Conservation (phyloP, 148 eudicot species). For the Polygonum maritimum region DNA sequence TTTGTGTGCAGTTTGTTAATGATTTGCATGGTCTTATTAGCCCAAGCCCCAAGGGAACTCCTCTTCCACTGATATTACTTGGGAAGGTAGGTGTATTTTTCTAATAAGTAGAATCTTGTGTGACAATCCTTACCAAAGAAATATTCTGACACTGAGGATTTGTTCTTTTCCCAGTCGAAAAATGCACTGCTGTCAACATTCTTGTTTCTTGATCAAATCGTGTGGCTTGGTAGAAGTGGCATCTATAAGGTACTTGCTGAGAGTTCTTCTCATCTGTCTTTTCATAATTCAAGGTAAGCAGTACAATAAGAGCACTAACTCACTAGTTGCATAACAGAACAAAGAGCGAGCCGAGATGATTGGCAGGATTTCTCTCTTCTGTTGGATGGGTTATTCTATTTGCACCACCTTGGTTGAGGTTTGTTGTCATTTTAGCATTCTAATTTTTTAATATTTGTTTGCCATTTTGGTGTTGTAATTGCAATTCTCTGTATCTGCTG, state of each 20-base stretch:
- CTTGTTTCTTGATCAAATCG: slow-evolving; percentile 96
- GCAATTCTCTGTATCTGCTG: no score
- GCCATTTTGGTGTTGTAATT: not conserved
- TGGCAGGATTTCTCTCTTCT: slow-evolving; percentile 80
- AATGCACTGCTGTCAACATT: slow-evolving; percentile 93
- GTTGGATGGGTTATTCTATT: slow-evolving; percentile 92
- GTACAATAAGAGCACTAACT: not conserved
- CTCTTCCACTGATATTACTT: slow-evolving; percentile 74
- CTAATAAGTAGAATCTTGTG: not conserved
- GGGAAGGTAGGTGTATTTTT: slow-evolving; percentile 61
- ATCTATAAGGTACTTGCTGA: slow-evolving; percentile 62
- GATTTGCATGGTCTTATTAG: slow-evolving; percentile 89
- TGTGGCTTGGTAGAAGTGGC: slow-evolving; percentile 94
- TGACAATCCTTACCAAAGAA: not conserved
- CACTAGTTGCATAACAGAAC: slow-evolving; percentile 34
- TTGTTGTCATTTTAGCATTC: not conserved
- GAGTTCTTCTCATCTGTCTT: not conserved
- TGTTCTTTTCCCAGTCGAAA: slow-evolving; percentile 56
- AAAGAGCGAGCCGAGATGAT: slow-evolving; percentile 65
- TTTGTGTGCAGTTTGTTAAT: slow-evolving; percentile 68
- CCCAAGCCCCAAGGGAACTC: slow-evolving; percentile 79
- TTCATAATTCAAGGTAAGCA: not conserved
- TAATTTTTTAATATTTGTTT: not conserved
- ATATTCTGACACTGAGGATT: slow-evolving; percentile 6
- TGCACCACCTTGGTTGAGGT: slow-evolving; percentile 89